A percentile compares a stretch with the other conserved stretches of the same genome.
phyloP scores from a whole-genome alignment of 1,284 basidiomycete species.

The Prillingera fragicola region DNA sequence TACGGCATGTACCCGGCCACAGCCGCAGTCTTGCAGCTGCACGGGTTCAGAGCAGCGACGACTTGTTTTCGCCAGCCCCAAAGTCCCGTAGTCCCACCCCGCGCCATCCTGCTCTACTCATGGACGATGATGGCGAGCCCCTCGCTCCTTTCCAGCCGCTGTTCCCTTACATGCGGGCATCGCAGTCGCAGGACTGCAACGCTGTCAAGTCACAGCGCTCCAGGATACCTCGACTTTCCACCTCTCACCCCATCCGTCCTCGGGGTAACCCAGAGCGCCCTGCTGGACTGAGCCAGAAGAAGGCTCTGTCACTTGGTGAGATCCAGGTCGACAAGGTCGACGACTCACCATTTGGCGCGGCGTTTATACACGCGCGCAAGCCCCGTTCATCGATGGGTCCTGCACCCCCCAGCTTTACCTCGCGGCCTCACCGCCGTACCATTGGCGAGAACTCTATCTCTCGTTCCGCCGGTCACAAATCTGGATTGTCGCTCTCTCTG shows the following conservation, averaged over 20 bases:
- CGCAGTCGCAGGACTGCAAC: slow-evolving; percentile 33
- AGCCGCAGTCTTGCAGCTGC: slow-evolving; percentile 30
- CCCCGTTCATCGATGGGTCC: slow-evolving; percentile 10
- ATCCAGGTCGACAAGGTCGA: slow-evolving; percentile 30
- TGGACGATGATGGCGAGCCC: slow-evolving; percentile 9
- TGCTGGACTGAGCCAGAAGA: slow-evolving; percentile 29
- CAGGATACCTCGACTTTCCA: slow-evolving; percentile 23
- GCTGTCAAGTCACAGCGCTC: slow-evolving; percentile 10
- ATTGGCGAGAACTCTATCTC: slow-evolving; percentile 30
- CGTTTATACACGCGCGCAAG: slow-evolving; percentile 15
- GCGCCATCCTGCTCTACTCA: slow-evolving; percentile 1
- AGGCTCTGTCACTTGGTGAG: slow-evolving; percentile 41
- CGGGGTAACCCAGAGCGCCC: slow-evolving; percentile 13
- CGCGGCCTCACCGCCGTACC: slow-evolving; percentile 4
- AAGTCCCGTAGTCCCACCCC: slow-evolving; percentile 1
- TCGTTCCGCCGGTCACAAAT: slow-evolving; percentile 46
- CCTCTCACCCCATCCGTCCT: slow-evolving; percentile 30
- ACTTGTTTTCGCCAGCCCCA: slow-evolving; percentile 19
- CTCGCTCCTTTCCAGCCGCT: slow-evolving; percentile 16
- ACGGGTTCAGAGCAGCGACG: slow-evolving; percentile 6
- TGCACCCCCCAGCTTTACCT: neutral
- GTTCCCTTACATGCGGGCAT: slow-evolving; percentile 33
- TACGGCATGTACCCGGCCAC: slow-evolving; percentile 39
- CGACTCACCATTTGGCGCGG: slow-evolving; percentile 35
- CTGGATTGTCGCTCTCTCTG: slow-evolving; percentile 41